Percentiles rank a stretch among this genome's conserved stretches.
Conservation (phyloP, 2,329 filamentous ascomycete species). For the Rhexocercosporidium sp. region DNA sequence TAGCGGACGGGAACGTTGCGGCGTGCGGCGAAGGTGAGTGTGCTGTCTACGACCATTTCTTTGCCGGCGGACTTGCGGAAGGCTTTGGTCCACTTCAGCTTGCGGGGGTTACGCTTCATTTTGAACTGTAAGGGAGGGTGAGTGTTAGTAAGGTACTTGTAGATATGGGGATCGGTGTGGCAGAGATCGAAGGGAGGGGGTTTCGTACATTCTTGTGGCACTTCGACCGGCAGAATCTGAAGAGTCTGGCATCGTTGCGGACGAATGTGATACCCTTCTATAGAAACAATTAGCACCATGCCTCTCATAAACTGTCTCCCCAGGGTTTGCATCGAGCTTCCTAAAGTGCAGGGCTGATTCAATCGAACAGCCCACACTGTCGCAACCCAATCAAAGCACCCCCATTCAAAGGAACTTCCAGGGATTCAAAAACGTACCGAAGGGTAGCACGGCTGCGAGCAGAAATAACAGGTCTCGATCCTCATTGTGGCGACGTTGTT, state of each 20-base stretch:
- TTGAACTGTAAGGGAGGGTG: conserved; percentile 66
- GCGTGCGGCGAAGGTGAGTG: conserved; percentile 87
- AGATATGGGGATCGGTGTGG: not conserved
- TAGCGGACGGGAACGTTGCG: conserved; percentile 96
- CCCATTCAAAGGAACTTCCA: not conserved
- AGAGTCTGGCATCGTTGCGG: conserved; percentile 51
- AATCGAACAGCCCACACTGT: not conserved
- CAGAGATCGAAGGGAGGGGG: not conserved
- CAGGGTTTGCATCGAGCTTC: not conserved
- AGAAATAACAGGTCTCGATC: conserved; percentile 73
- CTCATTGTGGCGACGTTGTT: conserved; percentile 42
- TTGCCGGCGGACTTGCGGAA: conserved; percentile 86
- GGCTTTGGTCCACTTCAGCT: conserved; percentile 96
- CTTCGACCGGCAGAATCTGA: conserved; percentile 61
- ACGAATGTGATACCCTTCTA: conserved; percentile 56
- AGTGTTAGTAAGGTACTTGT: conserved; percentile 7
- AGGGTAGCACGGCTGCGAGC: conserved; percentile 70
- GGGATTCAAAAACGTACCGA: conserved; percentile 38
- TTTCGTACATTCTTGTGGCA: conserved; percentile 49
- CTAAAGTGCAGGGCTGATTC: not conserved
- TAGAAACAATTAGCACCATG: conserved; percentile 16
- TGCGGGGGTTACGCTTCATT: conserved; percentile 97
- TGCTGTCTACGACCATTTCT: conserved; percentile 90
- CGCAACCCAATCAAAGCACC: not conserved
- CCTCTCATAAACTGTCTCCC: not conserved